Percentiles rank a stretch among this genome's conserved stretches.
phyloP scores from a whole-genome alignment of 495 filamentous ascomycete species.

The Jackrogersella multiformis region DNA sequence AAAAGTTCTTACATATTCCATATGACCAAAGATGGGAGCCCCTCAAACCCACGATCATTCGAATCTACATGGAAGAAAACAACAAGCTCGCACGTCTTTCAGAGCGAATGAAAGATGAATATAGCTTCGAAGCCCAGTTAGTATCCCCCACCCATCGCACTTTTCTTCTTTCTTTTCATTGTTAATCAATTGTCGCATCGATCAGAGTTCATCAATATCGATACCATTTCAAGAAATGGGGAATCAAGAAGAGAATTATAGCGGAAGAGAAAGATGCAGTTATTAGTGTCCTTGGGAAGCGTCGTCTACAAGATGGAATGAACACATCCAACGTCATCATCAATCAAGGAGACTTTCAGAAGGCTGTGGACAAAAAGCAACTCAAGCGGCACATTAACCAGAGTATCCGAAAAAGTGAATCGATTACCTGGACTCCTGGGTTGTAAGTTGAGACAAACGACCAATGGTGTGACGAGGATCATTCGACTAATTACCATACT shows the following conservation, averaged over 20 bases:
- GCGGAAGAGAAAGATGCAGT: conserved; percentile 25
- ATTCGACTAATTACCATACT: background rate
- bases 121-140: conserved; percentile 52
- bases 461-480: background rate
- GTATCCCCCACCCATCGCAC: conserved; percentile 20
- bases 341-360: conserved; percentile 25
- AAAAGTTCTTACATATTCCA: conserved; percentile 41
- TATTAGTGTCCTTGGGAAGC: conserved; percentile 16
- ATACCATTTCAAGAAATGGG: conserved; percentile 56
- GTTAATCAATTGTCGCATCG: conserved; percentile 12
- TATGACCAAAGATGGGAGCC: conserved; percentile 51
- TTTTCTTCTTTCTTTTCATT: background rate
- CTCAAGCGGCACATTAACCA: conserved; percentile 49
- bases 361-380: conserved; percentile 47
- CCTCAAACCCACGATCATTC: conserved; percentile 49
- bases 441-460: conserved; percentile 24
- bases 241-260: conserved; percentile 48
- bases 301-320: conserved; percentile 37
- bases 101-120: conserved; percentile 43
- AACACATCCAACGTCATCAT: conserved; percentile 43
- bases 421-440: conserved; percentile 12
- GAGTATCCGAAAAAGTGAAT: conserved; percentile 25
- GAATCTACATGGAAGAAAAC: conserved; percentile 46
- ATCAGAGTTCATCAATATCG: conserved; percentile 53
- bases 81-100: conserved; percentile 45